These are phyloP conservation scores for Trichosporon sp. DNA, from an alignment of 1,284 basidiomycete species.

Conservation along the genomic window DNA sequence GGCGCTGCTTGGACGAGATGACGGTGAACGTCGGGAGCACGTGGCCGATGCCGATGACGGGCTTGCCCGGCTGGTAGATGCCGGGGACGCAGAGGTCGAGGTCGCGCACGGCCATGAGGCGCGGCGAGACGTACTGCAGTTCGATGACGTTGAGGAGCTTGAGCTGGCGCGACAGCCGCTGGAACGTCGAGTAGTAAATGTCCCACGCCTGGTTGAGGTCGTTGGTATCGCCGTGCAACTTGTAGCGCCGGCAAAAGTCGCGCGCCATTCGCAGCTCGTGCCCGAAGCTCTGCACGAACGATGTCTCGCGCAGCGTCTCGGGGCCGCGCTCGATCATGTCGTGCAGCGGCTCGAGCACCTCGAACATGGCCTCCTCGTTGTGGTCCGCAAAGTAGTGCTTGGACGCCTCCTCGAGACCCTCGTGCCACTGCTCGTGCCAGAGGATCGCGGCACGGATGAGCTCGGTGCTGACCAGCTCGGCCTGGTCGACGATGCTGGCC, in stretches of 20 bases:
- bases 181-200: constrained; percentile 97
- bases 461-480: constrained; percentile 85
- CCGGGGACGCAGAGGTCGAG: constrained; percentile 94
- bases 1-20: constrained; percentile 97
- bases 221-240: constrained; percentile 76
- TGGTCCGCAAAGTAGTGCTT: constrained; percentile 96
- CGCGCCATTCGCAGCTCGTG: constrained; percentile 91
- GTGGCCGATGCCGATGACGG: constrained; percentile 75
- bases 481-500: constrained; percentile 84
- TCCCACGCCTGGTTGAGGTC: constrained; percentile 99
- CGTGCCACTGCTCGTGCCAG: constrained; percentile 99
- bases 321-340: constrained; percentile 89
- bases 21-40: constrained; percentile 85
- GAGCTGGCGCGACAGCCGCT: constrained; percentile 91
- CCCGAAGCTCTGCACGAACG: constrained; percentile 92
- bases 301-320: constrained; percentile 88
- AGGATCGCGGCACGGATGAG: constrained; percentile 96
- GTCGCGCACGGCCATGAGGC: constrained; percentile 79
- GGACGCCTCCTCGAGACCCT: constrained; percentile 96
- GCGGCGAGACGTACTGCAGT: constrained; percentile 95
- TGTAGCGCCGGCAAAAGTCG: constrained; percentile 83
- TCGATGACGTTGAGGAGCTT: constrained; percentile 87
- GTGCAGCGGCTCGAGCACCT: constrained; percentile 86
- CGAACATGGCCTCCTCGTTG: constrained; percentile 99
- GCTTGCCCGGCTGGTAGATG: constrained; percentile 87